phyloP scores from a whole-genome alignment of 495 filamentous ascomycete species.

The Entonaema liquescens region DNA sequence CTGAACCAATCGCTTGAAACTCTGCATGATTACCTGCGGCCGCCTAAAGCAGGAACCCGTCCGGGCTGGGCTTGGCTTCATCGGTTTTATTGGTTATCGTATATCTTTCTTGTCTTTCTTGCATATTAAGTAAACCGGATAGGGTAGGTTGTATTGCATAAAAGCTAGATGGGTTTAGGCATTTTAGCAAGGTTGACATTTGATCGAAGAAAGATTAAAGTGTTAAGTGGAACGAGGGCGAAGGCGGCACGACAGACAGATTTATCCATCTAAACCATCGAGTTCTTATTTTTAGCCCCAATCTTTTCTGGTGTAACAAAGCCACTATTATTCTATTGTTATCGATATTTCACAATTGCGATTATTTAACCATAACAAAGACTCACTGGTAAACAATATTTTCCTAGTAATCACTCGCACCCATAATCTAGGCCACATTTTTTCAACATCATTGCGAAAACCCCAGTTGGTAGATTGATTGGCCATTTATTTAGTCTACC shows the following conservation, averaged over 20 bases:
- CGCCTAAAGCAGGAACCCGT: slow-evolving; percentile 15
- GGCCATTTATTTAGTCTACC: background rate
- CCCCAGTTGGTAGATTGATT: background rate
- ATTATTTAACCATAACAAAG: background rate
- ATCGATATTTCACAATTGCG: too few relatives aligned
- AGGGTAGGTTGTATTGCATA: background rate
- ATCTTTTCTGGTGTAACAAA: background rate
- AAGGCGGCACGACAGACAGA: background rate
- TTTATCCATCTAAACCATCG: background rate
- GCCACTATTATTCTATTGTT: background rate
- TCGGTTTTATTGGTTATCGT: slow-evolving; percentile 19
- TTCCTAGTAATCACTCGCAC: too few relatives aligned
- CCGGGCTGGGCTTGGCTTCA: background rate
- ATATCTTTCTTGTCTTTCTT: slow-evolving; percentile 1
- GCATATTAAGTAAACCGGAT: background rate
- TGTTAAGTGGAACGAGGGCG: background rate
- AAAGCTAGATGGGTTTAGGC: background rate
- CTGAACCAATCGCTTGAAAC: slow-evolving; percentile 39
- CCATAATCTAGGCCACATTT: too few relatives aligned
- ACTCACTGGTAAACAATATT: too few relatives aligned
- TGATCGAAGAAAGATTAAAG: background rate
- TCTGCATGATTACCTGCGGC: slow-evolving; percentile 37
- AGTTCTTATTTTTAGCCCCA: background rate
- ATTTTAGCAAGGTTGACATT: background rate
- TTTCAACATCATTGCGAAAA: too few relatives aligned